These are phyloP conservation scores for Neotropicomus parvogracilis DNA, from an alignment of 1,284 basidiomycete species.

Conservation along the genomic window DNA sequence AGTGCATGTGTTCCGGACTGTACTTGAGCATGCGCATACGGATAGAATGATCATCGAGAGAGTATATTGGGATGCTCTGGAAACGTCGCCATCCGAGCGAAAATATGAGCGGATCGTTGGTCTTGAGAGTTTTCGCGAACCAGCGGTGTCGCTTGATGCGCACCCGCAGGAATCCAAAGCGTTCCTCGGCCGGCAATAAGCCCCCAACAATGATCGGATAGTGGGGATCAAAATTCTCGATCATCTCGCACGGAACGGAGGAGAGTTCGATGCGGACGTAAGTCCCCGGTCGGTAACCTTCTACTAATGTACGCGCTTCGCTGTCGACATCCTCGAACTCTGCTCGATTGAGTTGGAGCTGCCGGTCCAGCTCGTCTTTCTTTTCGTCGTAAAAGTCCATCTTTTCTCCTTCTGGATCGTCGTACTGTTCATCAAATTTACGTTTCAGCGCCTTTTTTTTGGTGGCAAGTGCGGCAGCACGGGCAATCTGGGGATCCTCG, in stretches of 20 bases:
- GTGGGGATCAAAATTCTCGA: slow-evolving; percentile 88
- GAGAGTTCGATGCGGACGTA: slow-evolving; percentile 91
- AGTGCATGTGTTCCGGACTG: slow-evolving; percentile 99
- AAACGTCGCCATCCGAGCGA: slow-evolving; percentile 96
- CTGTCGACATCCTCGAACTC: slow-evolving; percentile 85
- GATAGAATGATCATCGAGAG: slow-evolving; percentile 94
- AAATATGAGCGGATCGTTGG: slow-evolving; percentile 94
- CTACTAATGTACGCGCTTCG: slow-evolving; percentile 78
- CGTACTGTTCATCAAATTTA: slow-evolving; percentile 97
- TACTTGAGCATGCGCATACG: slow-evolving; percentile 99
- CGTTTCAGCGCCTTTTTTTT: slow-evolving; percentile 93
- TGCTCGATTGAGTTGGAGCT: slow-evolving; percentile 79
- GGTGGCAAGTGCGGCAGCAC: slow-evolving; percentile 62
- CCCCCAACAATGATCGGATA: slow-evolving; percentile 94
- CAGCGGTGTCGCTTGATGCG: slow-evolving; percentile 96
- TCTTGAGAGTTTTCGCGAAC: slow-evolving; percentile 92
- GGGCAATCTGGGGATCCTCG: slow-evolving; percentile 37
- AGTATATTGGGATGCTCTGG: slow-evolving; percentile 93
- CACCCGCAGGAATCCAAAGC: slow-evolving; percentile 92
- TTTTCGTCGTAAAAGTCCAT: slow-evolving; percentile 88
- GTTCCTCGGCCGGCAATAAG: slow-evolving; percentile 86
- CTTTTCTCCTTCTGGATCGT: slow-evolving; percentile 77
- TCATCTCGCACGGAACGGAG: slow-evolving; percentile 86
- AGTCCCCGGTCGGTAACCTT: slow-evolving; percentile 88
- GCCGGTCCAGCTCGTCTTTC: slow-evolving; percentile 88